These are phyloP conservation scores for Serendipita vermifera DNA, from an alignment of 768 basidiomycete species.

Conservation along the genomic window DNA sequence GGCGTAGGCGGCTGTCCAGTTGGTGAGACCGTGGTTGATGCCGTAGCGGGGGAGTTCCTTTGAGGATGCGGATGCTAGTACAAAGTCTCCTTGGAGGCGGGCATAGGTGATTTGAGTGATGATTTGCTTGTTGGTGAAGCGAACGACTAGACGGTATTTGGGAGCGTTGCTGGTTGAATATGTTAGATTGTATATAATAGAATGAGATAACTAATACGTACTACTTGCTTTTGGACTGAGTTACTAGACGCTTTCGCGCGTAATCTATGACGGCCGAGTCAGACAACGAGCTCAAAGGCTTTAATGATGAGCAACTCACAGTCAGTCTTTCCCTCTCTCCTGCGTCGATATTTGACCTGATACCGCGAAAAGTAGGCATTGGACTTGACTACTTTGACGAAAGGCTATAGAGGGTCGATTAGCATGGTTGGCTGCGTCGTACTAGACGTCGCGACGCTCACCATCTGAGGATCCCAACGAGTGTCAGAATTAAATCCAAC, in stretches of 20 bases:
- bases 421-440: slow-evolving; percentile 5
- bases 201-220: slow-evolving; percentile 25
- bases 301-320: slow-evolving; percentile 38
- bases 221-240: slow-evolving; percentile 99
- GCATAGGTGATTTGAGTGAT: slow-evolving; percentile 94
- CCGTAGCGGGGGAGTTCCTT: slow-evolving; percentile 90
- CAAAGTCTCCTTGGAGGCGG: slow-evolving; percentile 92
- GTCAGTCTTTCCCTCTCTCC: slow-evolving; percentile 98
- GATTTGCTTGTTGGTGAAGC: slow-evolving; percentile 95
- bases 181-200: not conserved
- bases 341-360: slow-evolving; percentile 96
- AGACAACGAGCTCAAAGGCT: slow-evolving; percentile 11
- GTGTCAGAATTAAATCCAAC: no score
- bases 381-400: slow-evolving; percentile 95
- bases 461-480: no score
- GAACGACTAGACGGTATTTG: slow-evolving; percentile 96
- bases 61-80: slow-evolving; percentile 78
- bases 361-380: slow-evolving; percentile 95
- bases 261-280: slow-evolving; percentile 48
- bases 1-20: slow-evolving; percentile 98
- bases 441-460: no score
- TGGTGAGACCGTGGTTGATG: slow-evolving; percentile 95
- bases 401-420: slow-evolving; percentile 41
- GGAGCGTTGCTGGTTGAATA: slow-evolving; percentile 60
- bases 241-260: slow-evolving; percentile 90